Conservation (phyloP, 371 early-diverging fungal genomes). For the Circinella minor region DNA sequence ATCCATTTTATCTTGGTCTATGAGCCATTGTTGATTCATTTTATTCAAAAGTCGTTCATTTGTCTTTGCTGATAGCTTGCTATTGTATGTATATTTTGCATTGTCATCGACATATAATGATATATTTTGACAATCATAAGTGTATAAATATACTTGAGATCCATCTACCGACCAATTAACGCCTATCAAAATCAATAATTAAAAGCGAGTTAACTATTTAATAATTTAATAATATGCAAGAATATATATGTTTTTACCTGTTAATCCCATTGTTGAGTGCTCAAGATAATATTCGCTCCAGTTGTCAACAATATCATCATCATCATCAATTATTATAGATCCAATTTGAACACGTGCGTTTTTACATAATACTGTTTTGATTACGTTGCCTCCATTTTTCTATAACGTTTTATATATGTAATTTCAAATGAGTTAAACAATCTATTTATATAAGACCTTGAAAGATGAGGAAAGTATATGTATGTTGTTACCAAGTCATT, state of each 20-base stretch:
- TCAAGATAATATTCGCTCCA: conserved; percentile 6
- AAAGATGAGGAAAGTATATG: neutral
- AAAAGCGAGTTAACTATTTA: no score
- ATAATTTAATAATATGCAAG: no score
- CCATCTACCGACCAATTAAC: conserved; percentile 14
- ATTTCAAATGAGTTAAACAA: neutral
- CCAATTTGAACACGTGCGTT: conserved; percentile 1
- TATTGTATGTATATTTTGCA: neutral
- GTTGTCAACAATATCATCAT: neutral
- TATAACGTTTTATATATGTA: neutral
- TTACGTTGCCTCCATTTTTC: neutral
- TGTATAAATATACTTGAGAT: conserved; percentile 5
- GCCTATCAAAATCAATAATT: neutral
- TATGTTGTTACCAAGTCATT: neutral
- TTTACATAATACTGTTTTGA: conserved; percentile 7
- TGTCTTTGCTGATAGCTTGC: neutral
- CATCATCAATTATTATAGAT: neutral
- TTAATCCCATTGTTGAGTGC: conserved; percentile 9
- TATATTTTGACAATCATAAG: conserved; percentile 14
- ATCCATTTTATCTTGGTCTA: conserved; percentile 15
- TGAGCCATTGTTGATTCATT: conserved; percentile 17
- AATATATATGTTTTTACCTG: conserved; percentile 5
- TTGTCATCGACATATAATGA: neutral
- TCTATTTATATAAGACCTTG: no score
- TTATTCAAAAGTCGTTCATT: conserved; percentile 12